Evolutionary conservation across 2,329 filamentous ascomycete genomes (phyloP).

Genomic region (Trichophyton rubrum): DNA sequence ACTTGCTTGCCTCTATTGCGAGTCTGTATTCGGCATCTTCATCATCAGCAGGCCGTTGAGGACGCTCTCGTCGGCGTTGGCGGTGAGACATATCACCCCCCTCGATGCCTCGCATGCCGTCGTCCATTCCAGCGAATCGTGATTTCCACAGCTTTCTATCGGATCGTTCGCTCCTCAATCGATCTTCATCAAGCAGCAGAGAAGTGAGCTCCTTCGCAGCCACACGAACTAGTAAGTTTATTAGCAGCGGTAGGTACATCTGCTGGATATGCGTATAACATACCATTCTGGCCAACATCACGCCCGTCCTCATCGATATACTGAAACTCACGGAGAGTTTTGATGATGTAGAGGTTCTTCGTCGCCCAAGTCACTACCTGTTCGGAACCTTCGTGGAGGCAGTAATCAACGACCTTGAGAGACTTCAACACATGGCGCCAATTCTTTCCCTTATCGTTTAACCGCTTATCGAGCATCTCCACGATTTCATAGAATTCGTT

Average conservation of each 20-base stretch:
- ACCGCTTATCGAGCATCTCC: slow-evolving; percentile 97
- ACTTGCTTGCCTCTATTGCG: slow-evolving; percentile 88
- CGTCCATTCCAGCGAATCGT: slow-evolving; percentile 83
- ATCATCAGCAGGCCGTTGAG: slow-evolving; percentile 51
- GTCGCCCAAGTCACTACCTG: slow-evolving; percentile 94
- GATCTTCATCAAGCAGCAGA: slow-evolving; percentile 84
- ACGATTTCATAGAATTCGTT: slow-evolving; percentile 99
- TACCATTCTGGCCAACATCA: slow-evolving; percentile 95
- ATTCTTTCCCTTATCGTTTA: slow-evolving; percentile 99
- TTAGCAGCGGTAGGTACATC: background rate
- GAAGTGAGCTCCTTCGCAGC: slow-evolving; percentile 92
- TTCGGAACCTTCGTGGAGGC: slow-evolving; percentile 91
- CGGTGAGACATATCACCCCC: slow-evolving; percentile 30
- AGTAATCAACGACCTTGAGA: slow-evolving; percentile 94
- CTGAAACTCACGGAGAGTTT: slow-evolving; percentile 92
- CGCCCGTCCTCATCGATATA: slow-evolving; percentile 91
- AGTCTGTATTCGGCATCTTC: slow-evolving; percentile 84
- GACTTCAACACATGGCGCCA: slow-evolving; percentile 98
- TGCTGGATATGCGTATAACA: slow-evolving; percentile 21
- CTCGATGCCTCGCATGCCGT: slow-evolving; percentile 42
- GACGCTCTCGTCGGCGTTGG: slow-evolving; percentile 36
- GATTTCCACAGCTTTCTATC: slow-evolving; percentile 96
- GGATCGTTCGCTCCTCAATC: slow-evolving; percentile 74
- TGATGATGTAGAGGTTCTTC: slow-evolving; percentile 98
- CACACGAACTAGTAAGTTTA: slow-evolving; percentile 58